These are phyloP conservation scores for Chlorokybus atmophyticus DNA, from an alignment of 139 green algal species.

Conservation along the genomic window DNA sequence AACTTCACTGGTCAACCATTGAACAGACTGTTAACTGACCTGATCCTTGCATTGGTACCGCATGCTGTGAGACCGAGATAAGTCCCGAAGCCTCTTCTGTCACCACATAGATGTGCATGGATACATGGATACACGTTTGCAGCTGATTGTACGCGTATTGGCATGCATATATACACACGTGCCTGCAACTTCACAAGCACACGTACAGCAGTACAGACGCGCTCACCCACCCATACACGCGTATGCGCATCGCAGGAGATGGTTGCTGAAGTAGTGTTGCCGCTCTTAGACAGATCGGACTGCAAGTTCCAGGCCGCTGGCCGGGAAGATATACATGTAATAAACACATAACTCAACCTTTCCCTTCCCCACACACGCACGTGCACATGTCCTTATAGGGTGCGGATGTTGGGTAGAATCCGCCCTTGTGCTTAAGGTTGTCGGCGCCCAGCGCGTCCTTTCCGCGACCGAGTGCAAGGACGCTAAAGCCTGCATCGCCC, in stretches of 20 bases:
- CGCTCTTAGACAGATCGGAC: conserved; percentile 1
- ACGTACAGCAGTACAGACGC: neutral
- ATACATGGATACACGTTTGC: neutral
- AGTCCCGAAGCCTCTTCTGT: too few species aligned
- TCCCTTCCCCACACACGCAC: neutral
- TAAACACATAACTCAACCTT: neutral
- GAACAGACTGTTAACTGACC: too few species aligned
- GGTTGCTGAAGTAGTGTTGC: conserved; percentile 9
- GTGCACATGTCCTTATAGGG: neutral
- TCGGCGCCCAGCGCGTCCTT: conserved; percentile 8
- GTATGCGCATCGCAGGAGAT: conserved; percentile 13
- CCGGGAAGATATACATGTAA: conserved; percentile 24
- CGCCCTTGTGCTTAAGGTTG: conserved; percentile 20
- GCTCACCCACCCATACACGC: neutral
- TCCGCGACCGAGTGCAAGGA: neutral
- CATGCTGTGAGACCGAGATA: too few species aligned
- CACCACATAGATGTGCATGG: neutral
- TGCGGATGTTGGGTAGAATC: conserved; percentile 22
- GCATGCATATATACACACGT: too few species aligned
- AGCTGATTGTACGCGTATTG: neutral
- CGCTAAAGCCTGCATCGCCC: conserved; percentile 5
- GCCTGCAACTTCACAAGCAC: too few species aligned
- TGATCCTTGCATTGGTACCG: too few species aligned
- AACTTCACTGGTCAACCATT: too few species aligned
- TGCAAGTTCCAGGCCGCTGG: conserved; percentile 26